Evolutionary conservation across 257 asterid species (phyloP).

Genomic region (Fraxinus cuspidata): DNA sequence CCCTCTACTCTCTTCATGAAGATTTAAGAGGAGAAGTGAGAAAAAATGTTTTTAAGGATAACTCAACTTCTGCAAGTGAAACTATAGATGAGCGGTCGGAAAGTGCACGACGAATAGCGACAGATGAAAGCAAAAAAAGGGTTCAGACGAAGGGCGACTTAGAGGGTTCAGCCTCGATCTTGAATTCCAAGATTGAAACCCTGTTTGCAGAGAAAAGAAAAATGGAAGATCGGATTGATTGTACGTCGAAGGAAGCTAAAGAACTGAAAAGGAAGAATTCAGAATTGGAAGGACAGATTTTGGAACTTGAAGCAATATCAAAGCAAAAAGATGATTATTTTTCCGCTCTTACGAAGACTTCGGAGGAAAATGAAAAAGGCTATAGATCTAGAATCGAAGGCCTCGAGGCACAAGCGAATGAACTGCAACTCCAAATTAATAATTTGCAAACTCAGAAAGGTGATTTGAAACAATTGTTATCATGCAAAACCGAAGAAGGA

Average conservation of each 20-base stretch:
- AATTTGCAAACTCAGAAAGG: slow-evolving; percentile 8
- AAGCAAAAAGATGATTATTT: slow-evolving; percentile 25
- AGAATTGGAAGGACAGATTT: slow-evolving; percentile 38
- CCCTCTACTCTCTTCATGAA: slow-evolving; percentile 35
- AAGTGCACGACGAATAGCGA: slow-evolving; percentile 8
- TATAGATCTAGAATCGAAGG: slow-evolving; percentile 14
- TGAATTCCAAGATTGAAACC: slow-evolving; percentile 31
- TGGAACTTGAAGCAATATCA: slow-evolving; percentile 32
- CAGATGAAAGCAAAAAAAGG: slow-evolving; percentile 21
- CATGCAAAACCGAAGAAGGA: slow-evolving; percentile 23
- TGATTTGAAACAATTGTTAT: slow-evolving; percentile 20
- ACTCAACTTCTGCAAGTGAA: slow-evolving; percentile 35
- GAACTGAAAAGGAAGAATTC: slow-evolving; percentile 43
- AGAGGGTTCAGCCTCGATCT: slow-evolving; percentile 24
- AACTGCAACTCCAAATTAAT: slow-evolving; percentile 22
- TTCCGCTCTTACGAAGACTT: slow-evolving; percentile 13
- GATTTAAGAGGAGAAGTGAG: slow-evolving; percentile 36
- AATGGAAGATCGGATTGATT: slow-evolving; percentile 40
- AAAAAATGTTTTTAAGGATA: slow-evolving; percentile 32
- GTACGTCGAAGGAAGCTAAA: slow-evolving; percentile 32
- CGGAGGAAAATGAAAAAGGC: slow-evolving; percentile 23
- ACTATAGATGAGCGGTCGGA: slow-evolving; percentile 23
- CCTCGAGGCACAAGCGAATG: background rate
- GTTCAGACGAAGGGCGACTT: slow-evolving; percentile 14
- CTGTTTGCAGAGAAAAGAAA: slow-evolving; percentile 12